Percentiles rank a stretch among this genome's conserved stretches.
These are phyloP conservation scores for Aegle marmelos DNA, from an alignment of 345 rosid genomes.

Conservation along the genomic window DNA sequence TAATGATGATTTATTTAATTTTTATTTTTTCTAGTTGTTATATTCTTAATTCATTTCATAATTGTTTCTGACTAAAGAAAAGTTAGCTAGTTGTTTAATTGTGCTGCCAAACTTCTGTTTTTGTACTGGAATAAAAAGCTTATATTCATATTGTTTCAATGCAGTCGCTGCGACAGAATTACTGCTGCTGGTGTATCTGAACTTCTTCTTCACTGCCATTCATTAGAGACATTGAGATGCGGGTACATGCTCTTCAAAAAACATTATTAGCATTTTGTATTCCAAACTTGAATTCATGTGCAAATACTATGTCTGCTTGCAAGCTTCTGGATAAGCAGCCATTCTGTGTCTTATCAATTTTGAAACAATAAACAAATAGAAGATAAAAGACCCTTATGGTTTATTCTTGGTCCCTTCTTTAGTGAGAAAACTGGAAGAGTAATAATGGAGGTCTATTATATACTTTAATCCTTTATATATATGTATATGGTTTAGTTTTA, in stretches of 20 bases:
- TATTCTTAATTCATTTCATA: not conserved
- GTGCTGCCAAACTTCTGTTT: not conserved
- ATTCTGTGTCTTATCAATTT: not conserved
- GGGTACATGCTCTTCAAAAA: conserved; percentile 46
- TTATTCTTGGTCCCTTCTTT: not conserved
- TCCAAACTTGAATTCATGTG: not conserved
- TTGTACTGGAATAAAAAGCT: not conserved
- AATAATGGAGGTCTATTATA: too few relatives aligned
- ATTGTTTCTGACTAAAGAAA: not conserved
- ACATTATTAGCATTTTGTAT: not conserved
- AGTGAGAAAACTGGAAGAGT: not conserved
- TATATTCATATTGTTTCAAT: conserved; percentile 14
- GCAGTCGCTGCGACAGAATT: conserved; percentile 67
- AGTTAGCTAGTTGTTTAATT: not conserved
- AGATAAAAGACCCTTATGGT: not conserved
- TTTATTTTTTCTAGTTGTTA: not conserved
- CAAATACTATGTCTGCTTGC: not conserved
- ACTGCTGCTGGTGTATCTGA: conserved; percentile 64
- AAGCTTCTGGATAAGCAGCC: not conserved
- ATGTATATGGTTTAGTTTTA: not conserved
- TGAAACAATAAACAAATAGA: not conserved
- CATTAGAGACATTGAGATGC: conserved; percentile 74
- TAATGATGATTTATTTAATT: not conserved
- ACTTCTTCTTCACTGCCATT: conserved; percentile 60
- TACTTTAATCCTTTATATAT: not conserved